Conservation (phyloP, 148 eudicot species). For the Simmondsia chinensis region DNA sequence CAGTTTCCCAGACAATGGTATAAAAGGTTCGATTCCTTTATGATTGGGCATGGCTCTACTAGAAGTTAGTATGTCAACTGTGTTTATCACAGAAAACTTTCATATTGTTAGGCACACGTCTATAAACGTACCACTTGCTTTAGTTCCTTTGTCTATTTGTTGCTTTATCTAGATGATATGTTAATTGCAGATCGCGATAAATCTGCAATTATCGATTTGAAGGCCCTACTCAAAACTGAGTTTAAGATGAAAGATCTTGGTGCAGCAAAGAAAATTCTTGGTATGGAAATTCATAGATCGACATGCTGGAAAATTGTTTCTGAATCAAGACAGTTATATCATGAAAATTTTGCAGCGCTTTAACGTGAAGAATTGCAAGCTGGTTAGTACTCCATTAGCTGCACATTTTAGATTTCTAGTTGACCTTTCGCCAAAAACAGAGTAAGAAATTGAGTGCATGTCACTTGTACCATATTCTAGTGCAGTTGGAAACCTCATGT, state of each 20-base stretch:
- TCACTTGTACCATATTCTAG: too few species aligned
- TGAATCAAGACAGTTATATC: background rate
- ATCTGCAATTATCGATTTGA: background rate
- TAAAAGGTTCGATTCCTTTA: too few species aligned
- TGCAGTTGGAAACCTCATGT: background rate
- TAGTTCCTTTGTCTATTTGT: conserved; percentile 2
- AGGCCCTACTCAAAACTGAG: background rate
- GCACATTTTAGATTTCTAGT: background rate
- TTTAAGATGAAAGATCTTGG: background rate
- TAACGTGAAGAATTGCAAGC: background rate
- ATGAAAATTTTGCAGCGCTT: background rate
- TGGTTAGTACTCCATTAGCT: background rate
- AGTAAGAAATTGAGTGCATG: background rate
- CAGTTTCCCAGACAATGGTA: conserved; percentile 2
- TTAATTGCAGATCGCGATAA: background rate
- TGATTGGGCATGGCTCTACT: background rate
- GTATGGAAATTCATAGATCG: conserved; percentile 2
- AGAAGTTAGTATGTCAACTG: background rate
- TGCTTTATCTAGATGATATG: conserved; percentile 1
- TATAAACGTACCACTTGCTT: too few species aligned
- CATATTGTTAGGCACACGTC: too few species aligned
- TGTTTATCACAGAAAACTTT: background rate
- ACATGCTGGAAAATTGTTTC: background rate
- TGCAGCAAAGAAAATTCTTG: background rate
- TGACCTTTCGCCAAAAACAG: background rate